Conservation (phyloP, 2,329 filamentous ascomycete species). For the Hypoxylon sp. region DNA sequence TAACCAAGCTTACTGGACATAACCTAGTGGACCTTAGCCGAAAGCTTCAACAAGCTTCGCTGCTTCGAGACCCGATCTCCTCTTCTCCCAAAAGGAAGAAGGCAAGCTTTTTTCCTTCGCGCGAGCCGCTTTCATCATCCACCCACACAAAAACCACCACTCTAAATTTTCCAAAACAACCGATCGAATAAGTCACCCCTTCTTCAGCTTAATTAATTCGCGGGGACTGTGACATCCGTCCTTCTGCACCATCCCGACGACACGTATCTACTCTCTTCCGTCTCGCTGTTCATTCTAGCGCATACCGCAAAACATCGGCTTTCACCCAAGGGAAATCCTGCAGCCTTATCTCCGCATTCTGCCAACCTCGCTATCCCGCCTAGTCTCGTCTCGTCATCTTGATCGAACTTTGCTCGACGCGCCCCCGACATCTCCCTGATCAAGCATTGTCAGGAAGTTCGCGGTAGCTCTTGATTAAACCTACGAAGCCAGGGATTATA, state of each 20-base stretch:
- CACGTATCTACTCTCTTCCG: slow-evolving; percentile 32
- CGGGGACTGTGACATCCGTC: slow-evolving; percentile 27
- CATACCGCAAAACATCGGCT: slow-evolving; percentile 28
- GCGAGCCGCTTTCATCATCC: slow-evolving; percentile 55
- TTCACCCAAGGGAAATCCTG: slow-evolving; percentile 26
- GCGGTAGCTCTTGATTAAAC: slow-evolving; percentile 15
- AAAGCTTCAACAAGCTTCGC: slow-evolving; percentile 34
- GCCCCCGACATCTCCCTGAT: slow-evolving; percentile 19
- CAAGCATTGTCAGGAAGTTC: slow-evolving; percentile 9
- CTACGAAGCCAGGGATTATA: slow-evolving; percentile 1
- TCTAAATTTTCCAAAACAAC: slow-evolving; percentile 35
- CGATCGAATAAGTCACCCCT: slow-evolving; percentile 32
- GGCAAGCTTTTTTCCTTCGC: slow-evolving; percentile 41
- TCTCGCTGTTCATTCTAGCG: slow-evolving; percentile 15
- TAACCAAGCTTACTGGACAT: background rate
- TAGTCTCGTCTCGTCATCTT: slow-evolving; percentile 10
- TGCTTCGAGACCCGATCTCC: slow-evolving; percentile 30
- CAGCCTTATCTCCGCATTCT: slow-evolving; percentile 46
- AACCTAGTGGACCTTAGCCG: slow-evolving; percentile 36
- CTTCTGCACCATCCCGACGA: slow-evolving; percentile 25
- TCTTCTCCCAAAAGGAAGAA: slow-evolving; percentile 24
- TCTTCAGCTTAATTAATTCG: slow-evolving; percentile 35
- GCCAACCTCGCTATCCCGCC: slow-evolving; percentile 21
- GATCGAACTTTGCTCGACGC: slow-evolving; percentile 28
- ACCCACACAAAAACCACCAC: slow-evolving; percentile 41